Evolutionary conservation across 768 basidiomycete species (phyloP).

Genomic region (Agrocybe chaxingu): DNA sequence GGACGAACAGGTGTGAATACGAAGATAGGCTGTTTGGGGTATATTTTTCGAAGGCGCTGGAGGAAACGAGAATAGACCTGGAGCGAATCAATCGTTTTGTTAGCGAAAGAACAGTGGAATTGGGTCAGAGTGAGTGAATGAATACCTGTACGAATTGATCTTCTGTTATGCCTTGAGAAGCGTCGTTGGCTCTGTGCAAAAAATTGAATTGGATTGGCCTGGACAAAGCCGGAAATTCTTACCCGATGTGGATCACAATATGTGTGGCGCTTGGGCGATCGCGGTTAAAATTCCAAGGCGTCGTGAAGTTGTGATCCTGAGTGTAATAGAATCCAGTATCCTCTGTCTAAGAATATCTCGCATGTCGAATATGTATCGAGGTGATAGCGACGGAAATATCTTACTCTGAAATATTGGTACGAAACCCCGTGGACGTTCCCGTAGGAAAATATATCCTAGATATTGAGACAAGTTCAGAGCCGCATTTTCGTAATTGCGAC

Average conservation of each 20-base stretch:
- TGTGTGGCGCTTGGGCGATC: slow-evolving; percentile 48
- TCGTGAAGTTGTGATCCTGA: slow-evolving; percentile 57
- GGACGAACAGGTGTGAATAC: slow-evolving; percentile 47
- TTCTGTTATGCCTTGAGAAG: slow-evolving; percentile 46
- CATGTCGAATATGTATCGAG: neutral
- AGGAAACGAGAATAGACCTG: slow-evolving; percentile 50
- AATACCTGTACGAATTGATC: slow-evolving; percentile 39
- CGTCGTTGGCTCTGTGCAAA: slow-evolving; percentile 47
- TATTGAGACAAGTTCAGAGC: neutral
- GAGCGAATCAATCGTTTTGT: neutral
- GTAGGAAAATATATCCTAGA: slow-evolving; percentile 48
- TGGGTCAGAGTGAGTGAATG: neutral
- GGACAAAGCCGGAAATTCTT: slow-evolving; percentile 6
- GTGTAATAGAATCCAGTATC: slow-evolving; percentile 54
- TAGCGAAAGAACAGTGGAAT: neutral
- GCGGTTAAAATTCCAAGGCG: slow-evolving; percentile 51
- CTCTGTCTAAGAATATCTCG: slow-evolving; percentile 38
- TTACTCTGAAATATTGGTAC: slow-evolving; percentile 47
- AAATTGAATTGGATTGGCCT: neutral
- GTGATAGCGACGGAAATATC: slow-evolving; percentile 1
- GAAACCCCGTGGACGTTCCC: slow-evolving; percentile 53
- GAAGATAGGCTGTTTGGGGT: slow-evolving; percentile 45
- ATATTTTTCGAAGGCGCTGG: slow-evolving; percentile 38
- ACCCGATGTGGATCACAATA: slow-evolving; percentile 57
- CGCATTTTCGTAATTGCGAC: neutral